Percentiles rank a stretch among this genome's conserved stretches.
Conservation (phyloP, 2,329 filamentous ascomycete genomes). For the Nemania abortiva region DNA sequence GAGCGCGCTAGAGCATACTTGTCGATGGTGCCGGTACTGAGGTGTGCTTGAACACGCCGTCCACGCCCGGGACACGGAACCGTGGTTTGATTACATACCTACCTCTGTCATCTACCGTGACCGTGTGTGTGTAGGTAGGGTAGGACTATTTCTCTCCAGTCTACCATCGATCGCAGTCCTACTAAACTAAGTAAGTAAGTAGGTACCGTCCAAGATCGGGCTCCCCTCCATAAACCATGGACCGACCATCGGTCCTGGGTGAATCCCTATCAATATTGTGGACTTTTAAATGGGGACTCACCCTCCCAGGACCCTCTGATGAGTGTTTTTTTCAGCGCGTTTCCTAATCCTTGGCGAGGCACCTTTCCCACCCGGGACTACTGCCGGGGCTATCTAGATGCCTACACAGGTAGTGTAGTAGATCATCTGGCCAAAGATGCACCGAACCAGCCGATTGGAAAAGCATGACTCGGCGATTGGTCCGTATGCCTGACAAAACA, state of each 20-base stretch:
- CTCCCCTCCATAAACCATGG: constrained; percentile 7
- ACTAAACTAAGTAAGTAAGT: background rate
- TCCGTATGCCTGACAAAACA: background rate
- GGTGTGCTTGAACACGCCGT: background rate
- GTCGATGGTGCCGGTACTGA: background rate
- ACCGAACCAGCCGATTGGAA: constrained; percentile 31
- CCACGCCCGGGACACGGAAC: background rate
- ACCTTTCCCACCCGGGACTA: constrained; percentile 18
- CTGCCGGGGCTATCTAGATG: background rate
- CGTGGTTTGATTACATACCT: background rate
- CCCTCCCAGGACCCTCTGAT: background rate
- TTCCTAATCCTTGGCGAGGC: background rate
- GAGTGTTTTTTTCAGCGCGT: constrained; percentile 8
- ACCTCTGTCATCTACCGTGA: background rate
- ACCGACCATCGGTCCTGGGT: background rate
- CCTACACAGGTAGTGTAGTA: background rate
- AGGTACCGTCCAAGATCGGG: constrained; percentile 10
- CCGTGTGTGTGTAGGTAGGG: background rate
- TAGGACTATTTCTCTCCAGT: background rate
- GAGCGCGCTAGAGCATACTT: background rate
- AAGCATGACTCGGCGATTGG: constrained; percentile 2
- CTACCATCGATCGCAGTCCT: background rate
- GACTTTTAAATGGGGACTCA: background rate
- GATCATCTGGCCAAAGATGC: constrained; percentile 6
- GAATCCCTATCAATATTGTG: constrained; percentile 10